Evolutionary conservation across 78 protist species (phyloP), one percentile per base, ranked within the genome.

Genomic region (Dictyostelium intermedium): DNA sequence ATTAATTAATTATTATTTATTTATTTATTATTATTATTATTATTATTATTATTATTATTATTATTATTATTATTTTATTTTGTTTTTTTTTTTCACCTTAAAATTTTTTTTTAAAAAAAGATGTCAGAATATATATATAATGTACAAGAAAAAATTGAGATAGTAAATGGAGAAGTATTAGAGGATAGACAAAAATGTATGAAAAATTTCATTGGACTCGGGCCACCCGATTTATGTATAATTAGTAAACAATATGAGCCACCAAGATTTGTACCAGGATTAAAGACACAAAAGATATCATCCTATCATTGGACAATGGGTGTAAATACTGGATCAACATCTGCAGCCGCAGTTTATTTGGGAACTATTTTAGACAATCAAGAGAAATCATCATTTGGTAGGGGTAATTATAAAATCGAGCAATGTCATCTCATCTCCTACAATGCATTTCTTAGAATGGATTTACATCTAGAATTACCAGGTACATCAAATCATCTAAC

Each of bases 231-330:
- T 60, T 30, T 89, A 4, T 78, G 85, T 89, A 84, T 89, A 45
- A 34, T 89, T 39, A 45, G 37, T 20, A 89, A 89, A 70, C n/a
- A 20, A 27, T 89, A 89, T 47, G 94, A 89, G 70, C 94, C 94
- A 89, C 94, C 94, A 9, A 79, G 82, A 69, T 89, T 89, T 34
- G 94, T 89, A 14, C 94, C 94, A 2, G 94, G 94, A 7, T 25
- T 89, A 30, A 89, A 89, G 53, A 8, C 94, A 43, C 41, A 60
- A 8, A 89, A 78, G 37, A 30, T 80, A 20, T 80, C 87, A 11
- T 89, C 94, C 0, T 89, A 53, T 50, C 94, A 89, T 81, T 89
- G 87, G 87, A 73, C 73, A 2, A 41, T 23, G 27, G 94, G 94
- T 2, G 74, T 89, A 0, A 74, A 89, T 25, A 66, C 87, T 47